Percentiles rank a stretch among this genome's conserved stretches.
These are phyloP conservation scores for Albugo candida DNA, from an alignment of 352 stramenopile genomes.

Conservation along the genomic window DNA sequence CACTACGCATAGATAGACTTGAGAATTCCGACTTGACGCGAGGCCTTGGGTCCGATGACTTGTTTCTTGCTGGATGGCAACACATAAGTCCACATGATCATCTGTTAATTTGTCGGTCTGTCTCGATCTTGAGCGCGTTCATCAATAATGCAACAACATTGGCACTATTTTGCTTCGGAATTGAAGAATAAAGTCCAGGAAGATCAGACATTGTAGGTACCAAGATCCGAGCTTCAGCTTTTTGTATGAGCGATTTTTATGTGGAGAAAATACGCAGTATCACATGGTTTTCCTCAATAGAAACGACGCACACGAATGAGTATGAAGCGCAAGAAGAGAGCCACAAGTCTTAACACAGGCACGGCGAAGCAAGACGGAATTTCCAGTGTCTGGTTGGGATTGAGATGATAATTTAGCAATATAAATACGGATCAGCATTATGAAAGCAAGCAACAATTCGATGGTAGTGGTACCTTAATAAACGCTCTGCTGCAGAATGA, in stretches of 20 bases:
- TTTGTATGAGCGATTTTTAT: constrained; percentile 48
- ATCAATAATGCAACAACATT: constrained; percentile 73
- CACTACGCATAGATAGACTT: constrained; percentile 71
- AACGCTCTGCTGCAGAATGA: constrained; percentile 56
- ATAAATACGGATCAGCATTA: constrained; percentile 10
- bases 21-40: constrained; percentile 62
- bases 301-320: constrained; percentile 28
- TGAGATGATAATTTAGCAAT: constrained; percentile 30
- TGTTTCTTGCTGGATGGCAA: constrained; percentile 75
- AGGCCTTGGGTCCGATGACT: constrained; percentile 61
- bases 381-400: constrained; percentile 32
- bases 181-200: constrained; percentile 46
- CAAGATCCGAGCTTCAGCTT: constrained; percentile 54
- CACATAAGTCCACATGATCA: constrained; percentile 78
- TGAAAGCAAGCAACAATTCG: not conserved
- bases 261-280: not conserved
- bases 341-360: constrained; percentile 64
- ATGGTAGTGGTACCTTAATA: constrained; percentile 29
- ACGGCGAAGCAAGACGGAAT: constrained; percentile 46
- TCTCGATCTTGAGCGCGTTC: constrained; percentile 64
- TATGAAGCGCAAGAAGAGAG: constrained; percentile 62
- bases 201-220: constrained; percentile 39
- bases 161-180: constrained; percentile 71
- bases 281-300: not conserved
- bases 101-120: constrained; percentile 73